Percentiles rank a stretch among this genome's conserved stretches.
Evolutionary conservation across 2,329 filamentous ascomycete species (phyloP).

Genomic region (Ophiostoma himal-ulmi): DNA sequence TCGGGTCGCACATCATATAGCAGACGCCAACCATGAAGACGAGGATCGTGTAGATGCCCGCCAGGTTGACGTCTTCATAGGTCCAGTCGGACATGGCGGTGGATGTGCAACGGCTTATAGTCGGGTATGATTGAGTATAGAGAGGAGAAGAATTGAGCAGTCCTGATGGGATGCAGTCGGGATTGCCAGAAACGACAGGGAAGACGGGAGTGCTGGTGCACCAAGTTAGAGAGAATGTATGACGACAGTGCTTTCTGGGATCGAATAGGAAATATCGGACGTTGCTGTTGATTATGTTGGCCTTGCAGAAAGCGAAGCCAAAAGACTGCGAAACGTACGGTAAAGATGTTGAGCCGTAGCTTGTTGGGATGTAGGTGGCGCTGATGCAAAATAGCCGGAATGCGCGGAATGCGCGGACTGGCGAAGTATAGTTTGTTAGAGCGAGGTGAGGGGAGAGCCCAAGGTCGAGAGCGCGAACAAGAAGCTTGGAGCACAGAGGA

Average conservation of each 20-base stretch:
- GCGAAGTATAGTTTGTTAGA: not conserved
- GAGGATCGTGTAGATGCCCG: conserved; percentile 23
- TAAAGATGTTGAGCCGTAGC: not conserved
- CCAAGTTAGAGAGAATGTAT: not conserved
- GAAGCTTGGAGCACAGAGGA: not conserved
- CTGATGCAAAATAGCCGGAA: not conserved
- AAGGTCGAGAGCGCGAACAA: not conserved
- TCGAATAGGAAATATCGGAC: not conserved
- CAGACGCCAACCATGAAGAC: conserved; percentile 24
- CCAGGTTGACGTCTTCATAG: conserved; percentile 18
- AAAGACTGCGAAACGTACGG: not conserved
- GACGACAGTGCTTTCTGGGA: not conserved
- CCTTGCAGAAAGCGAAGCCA: not conserved
- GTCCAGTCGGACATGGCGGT: conserved; percentile 10
- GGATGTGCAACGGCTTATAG: not conserved
- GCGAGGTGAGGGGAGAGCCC: not conserved
- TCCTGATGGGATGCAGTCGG: not conserved
- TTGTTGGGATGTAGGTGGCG: not conserved
- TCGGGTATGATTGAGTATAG: not conserved
- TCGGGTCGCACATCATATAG: conserved; percentile 24
- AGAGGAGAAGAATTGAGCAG: not conserved
- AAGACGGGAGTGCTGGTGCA: not conserved
- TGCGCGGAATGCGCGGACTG: not conserved
- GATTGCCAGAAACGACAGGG: not conserved
- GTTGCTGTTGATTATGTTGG: not conserved